A percentile compares a stretch with the other conserved stretches of the same genome.
phyloP scores from a whole-genome alignment of 2,329 filamentous ascomycete species.

The Penicillium janthinellum region DNA sequence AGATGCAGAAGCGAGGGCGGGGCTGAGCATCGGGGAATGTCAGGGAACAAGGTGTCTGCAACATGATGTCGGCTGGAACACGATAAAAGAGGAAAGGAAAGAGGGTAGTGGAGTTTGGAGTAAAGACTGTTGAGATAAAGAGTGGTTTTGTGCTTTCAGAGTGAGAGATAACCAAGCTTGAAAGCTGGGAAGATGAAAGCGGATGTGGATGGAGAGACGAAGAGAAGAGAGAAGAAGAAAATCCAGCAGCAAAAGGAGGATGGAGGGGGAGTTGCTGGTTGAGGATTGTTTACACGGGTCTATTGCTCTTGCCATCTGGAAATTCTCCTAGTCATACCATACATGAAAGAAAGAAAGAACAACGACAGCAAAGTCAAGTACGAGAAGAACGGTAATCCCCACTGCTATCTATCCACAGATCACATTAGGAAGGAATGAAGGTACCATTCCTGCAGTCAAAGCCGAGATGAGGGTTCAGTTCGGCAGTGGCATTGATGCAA shows the following conservation, averaged over 20 bases:
- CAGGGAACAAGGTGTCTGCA: slow-evolving; percentile 2
- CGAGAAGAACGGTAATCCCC: neutral
- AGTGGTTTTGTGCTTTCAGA: slow-evolving; percentile 2
- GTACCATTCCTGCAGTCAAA: slow-evolving; percentile 42
- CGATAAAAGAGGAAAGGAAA: neutral
- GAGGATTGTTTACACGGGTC: neutral
- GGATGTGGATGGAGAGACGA: slow-evolving; percentile 6
- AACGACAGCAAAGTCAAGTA: neutral
- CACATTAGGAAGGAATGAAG: slow-evolving; percentile 20
- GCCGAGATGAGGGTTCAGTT: slow-evolving; percentile 38
- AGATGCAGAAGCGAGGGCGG: slow-evolving; percentile 41
- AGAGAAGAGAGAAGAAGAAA: slow-evolving; percentile 1
- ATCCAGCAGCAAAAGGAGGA: neutral
- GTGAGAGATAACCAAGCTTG: neutral
- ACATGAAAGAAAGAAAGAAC: neutral
- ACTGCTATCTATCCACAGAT: neutral
- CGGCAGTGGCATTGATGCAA: slow-evolving; percentile 40
- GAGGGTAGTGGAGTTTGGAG: slow-evolving; percentile 2
- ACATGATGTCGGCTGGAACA: slow-evolving; percentile 13
- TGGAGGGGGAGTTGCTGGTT: neutral
- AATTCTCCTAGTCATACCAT: neutral
- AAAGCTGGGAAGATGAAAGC: slow-evolving; percentile 9
- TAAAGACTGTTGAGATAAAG: slow-evolving; percentile 6
- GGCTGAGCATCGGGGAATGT: neutral
- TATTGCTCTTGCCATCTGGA: neutral